Evolutionary conservation across 1,139 yeast genomes (phyloP).

Genomic region (Meyerozyma elateridarum): DNA sequence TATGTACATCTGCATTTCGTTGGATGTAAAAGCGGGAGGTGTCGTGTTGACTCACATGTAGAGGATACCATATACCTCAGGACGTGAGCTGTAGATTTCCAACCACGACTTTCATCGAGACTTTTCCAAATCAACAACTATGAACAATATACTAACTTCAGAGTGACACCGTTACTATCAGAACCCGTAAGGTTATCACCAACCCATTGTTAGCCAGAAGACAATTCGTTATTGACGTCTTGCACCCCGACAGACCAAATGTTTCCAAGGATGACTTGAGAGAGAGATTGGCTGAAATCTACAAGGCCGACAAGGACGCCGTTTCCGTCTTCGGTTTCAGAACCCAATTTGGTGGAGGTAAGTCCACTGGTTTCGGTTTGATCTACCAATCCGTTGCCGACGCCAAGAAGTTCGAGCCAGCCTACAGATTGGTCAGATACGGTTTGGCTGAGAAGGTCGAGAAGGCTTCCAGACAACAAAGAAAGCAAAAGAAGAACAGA

Average conservation of each 20-base stretch:
- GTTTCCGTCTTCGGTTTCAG: conserved; percentile 99
- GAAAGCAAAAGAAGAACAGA: conserved; percentile 99
- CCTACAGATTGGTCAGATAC: conserved; percentile 98
- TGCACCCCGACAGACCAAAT: conserved; percentile 99
- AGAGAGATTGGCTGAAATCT: conserved; percentile 91
- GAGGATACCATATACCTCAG: no score
- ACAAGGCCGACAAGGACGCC: conserved; percentile 98
- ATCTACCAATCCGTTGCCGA: conserved; percentile 98
- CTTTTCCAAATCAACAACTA: not conserved
- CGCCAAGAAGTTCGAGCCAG: conserved; percentile 98
- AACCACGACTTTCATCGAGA: not conserved
- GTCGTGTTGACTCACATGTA: no score
- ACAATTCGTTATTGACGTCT: conserved; percentile 99
- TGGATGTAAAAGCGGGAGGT: not conserved
- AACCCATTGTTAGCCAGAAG: conserved; percentile 99
- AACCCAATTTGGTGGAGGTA: conserved; percentile 99
- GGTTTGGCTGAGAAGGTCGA: conserved; percentile 96
- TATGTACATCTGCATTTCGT: not conserved
- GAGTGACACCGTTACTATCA: conserved; percentile 99
- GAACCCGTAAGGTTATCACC: conserved; percentile 99
- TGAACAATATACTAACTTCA: conserved; percentile 44
- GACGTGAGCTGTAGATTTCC: no score
- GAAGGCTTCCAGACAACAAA: conserved; percentile 99
- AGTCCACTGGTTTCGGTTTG: conserved; percentile 98
- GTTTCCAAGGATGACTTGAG: conserved; percentile 99